These are phyloP conservation scores for Clathrus columnatus DNA, from an alignment of 768 basidiomycete genomes.

Conservation along the genomic window DNA sequence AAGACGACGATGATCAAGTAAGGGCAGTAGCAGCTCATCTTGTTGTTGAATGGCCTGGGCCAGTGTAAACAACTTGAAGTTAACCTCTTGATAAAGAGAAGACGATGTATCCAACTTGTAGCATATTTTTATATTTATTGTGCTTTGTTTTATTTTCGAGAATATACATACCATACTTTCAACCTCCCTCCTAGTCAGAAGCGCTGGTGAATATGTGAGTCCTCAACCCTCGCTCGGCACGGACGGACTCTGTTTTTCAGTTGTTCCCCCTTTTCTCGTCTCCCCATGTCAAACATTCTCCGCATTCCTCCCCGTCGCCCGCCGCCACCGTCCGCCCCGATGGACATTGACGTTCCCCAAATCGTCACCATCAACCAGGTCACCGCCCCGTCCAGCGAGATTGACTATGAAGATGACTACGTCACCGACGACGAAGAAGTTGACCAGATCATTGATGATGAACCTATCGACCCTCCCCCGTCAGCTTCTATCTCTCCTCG, in stretches of 20 bases:
- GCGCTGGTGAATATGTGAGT: not conserved
- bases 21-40: conserved; percentile 66
- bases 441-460: conserved; percentile 49
- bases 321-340: not conserved
- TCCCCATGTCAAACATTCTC: conserved; percentile 9
- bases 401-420: conserved; percentile 13
- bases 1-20: conserved; percentile 82
- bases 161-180: not conserved
- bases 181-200: not conserved
- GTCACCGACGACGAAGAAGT: conserved; percentile 40
- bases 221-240: not conserved
- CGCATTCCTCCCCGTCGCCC: conserved; percentile 9
- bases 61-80: conserved; percentile 9
- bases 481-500: not conserved
- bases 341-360: conserved; percentile 9
- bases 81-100: not conserved
- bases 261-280: conserved; percentile 3
- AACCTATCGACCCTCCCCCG: conserved; percentile 16
- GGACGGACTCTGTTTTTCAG: not conserved
- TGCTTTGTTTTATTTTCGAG: not conserved
- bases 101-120: not conserved
- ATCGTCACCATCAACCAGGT: conserved; percentile 11
- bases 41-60: conserved; percentile 75
- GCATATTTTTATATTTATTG: not conserved
- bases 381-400: conserved; percentile 24